A percentile compares a stretch with the other conserved stretches of the same genome.
Evolutionary conservation across 2,329 filamentous ascomycete species (phyloP).

Genomic region (Ascochyta clinopodiicola): DNA sequence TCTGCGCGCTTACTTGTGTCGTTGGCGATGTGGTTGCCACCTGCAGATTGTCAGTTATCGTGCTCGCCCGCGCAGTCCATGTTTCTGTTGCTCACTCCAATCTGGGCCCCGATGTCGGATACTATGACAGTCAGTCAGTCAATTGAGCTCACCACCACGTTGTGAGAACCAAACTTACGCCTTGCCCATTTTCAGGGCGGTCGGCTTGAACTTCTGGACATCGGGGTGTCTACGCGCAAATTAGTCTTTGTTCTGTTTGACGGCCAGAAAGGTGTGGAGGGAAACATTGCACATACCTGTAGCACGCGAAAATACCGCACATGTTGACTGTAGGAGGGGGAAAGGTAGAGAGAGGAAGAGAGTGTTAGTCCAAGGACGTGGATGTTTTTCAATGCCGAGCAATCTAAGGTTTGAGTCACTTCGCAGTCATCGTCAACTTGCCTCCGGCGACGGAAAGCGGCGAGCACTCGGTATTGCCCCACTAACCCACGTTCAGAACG

Average conservation of each 20-base stretch:
- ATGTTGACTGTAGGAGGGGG: slow-evolving; percentile 61
- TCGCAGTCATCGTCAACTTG: slow-evolving; percentile 27
- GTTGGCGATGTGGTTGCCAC: slow-evolving; percentile 87
- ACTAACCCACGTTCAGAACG: slow-evolving; percentile 25
- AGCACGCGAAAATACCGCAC: slow-evolving; percentile 98
- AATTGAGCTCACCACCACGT: slow-evolving; percentile 25
- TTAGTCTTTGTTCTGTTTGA: slow-evolving; percentile 37
- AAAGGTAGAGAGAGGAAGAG: slow-evolving; percentile 11
- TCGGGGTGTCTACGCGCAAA: slow-evolving; percentile 73
- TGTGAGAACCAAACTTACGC: slow-evolving; percentile 67
- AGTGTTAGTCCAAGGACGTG: slow-evolving; percentile 5
- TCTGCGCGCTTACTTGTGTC: slow-evolving; percentile 74
- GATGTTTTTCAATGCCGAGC: slow-evolving; percentile 17
- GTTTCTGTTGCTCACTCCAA: slow-evolving; percentile 77
- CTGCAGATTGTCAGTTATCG: slow-evolving; percentile 57
- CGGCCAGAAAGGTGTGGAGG: slow-evolving; percentile 21
- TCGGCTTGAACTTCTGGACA: slow-evolving; percentile 95
- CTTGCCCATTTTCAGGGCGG: slow-evolving; percentile 90
- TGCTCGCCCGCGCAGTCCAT: slow-evolving; percentile 37
- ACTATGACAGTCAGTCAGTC: slow-evolving; percentile 60
- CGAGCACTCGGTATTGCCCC: slow-evolving; percentile 27
- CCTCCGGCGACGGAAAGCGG: slow-evolving; percentile 28
- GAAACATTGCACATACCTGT: slow-evolving; percentile 64
- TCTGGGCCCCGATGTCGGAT: slow-evolving; percentile 96
- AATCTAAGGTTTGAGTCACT: slow-evolving; percentile 32